phyloP scores from a whole-genome alignment of 345 rosid species.

The Hibiscus trionum region DNA sequence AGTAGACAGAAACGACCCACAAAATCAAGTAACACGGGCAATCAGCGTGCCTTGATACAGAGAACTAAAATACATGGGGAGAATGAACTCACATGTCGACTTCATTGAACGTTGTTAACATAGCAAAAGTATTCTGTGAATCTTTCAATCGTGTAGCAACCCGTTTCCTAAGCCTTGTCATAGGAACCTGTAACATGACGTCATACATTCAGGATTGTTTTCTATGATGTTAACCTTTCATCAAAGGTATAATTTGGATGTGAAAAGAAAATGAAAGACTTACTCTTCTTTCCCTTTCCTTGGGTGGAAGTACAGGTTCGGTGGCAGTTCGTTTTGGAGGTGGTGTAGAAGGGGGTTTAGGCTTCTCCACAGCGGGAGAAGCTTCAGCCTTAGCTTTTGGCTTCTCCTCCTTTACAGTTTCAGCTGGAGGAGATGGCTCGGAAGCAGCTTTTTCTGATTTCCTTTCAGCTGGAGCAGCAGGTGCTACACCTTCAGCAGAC shows the following conservation, averaged over 20 bases:
- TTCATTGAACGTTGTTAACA: slow-evolving; percentile 96
- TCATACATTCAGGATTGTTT: background rate
- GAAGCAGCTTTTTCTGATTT: slow-evolving; percentile 40
- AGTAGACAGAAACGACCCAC: background rate
- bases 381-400: slow-evolving; percentile 43
- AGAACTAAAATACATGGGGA: background rate
- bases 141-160: slow-evolving; percentile 94
- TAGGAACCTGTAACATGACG: slow-evolving; percentile 63
- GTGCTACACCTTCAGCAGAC: slow-evolving; percentile 69
- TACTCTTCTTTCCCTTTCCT: slow-evolving; percentile 96
- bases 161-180: slow-evolving; percentile 95
- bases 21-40: background rate
- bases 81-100: slow-evolving; percentile 67
- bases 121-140: slow-evolving; percentile 89
- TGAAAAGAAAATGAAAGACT: slow-evolving; percentile 15
- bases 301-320: slow-evolving; percentile 97
- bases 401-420: slow-evolving; percentile 30
- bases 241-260: background rate
- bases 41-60: background rate
- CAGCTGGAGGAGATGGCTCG: slow-evolving; percentile 30
- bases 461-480: slow-evolving; percentile 75
- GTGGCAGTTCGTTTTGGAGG: slow-evolving; percentile 59
- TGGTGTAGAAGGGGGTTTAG: slow-evolving; percentile 45
- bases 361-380: slow-evolving; percentile 41
- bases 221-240: background rate